Percentiles rank a stretch among this genome's conserved stretches.
phyloP scores from a whole-genome alignment of 805 yeast genomes.

The Myxozyma udenii region DNA sequence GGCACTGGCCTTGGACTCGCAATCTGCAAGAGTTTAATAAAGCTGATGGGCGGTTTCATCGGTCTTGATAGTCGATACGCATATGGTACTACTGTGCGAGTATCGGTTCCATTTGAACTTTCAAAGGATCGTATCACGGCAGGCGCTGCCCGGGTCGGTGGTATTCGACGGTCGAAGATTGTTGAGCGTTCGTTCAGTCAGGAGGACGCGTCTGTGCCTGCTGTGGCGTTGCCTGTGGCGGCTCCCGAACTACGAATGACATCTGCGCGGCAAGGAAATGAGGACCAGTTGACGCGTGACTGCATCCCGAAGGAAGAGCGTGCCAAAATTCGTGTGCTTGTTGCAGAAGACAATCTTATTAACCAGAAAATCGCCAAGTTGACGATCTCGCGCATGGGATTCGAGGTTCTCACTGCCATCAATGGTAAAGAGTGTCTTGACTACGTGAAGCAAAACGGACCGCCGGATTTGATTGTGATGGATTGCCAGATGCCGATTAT shows the following conservation, averaged over 20 bases:
- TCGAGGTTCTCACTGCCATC: conserved; percentile 6
- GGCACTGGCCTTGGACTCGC: conserved; percentile 18
- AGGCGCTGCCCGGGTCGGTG: neutral
- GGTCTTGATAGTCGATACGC: conserved; percentile 6
- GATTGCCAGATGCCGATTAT: conserved; percentile 36
- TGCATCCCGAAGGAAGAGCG: too few species aligned
- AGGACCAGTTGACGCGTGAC: too few species aligned
- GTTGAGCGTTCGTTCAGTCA: too few species aligned
- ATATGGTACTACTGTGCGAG: conserved; percentile 12
- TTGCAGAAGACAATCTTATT: conserved; percentile 17
- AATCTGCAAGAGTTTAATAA: conserved; percentile 11
- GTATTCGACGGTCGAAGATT: too few species aligned
- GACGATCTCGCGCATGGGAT: conserved; percentile 11
- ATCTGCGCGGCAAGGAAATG: too few species aligned
- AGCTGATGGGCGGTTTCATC: conserved; percentile 12
- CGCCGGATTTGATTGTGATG: conserved; percentile 33
- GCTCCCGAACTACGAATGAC: too few species aligned
- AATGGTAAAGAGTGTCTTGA: conserved; percentile 17
- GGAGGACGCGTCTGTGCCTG: too few species aligned
- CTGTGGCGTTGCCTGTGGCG: too few species aligned
- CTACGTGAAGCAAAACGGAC: neutral
- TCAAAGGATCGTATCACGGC: neutral
- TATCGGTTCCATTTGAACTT: conserved; percentile 7
- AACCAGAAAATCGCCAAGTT: conserved; percentile 17
- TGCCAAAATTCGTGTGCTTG: conserved; percentile 2